Evolutionary conservation across 352 stramenopile genomes (phyloP), one percentile per base, ranked within the genome.

Genomic region (Phytophthora crassamura): DNA sequence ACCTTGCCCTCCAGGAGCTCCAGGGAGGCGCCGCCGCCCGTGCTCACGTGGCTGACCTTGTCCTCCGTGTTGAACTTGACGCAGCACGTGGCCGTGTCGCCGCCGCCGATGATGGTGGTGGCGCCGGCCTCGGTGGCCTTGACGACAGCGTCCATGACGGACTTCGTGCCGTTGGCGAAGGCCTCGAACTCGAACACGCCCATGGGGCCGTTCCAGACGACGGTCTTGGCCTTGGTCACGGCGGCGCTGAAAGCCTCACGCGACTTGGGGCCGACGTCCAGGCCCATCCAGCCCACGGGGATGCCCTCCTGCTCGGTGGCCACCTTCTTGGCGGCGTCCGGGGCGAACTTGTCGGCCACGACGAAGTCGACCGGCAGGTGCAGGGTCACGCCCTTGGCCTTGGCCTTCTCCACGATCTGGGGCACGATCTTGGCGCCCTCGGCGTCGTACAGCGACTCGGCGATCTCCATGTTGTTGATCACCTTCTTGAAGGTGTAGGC

Each of bases 401-500:
- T 93, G 7, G 98, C 98, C 81, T 99, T 98, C 64, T 98, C 96
- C 55, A 99, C 90, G 30, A 99, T 91, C 38, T 94, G 79, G 15
- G 82, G 72, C 10, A 94, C 90, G 43, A 97, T 96, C 76, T 95
- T 93, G 41, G 82, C 77, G 15, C 84, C 83, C 41, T 95, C 88
- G 1, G 88, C 87, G 54, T 98, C 91, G 69, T 98, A 95, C 30
- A 99, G 80, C 51, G 91, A 98, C 34, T 81, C 86, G 49, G 97
- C 98, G 67, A 99, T 98, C 70, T 97, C 81, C 77, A 96, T 97
- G 66, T 98, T 96, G 65, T 98, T 97, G 55, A 98, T 76, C 52
- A 98, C 97, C 84, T 99, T 99, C 80, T 99, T 99, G 84, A 99
- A 99, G n/a, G 98, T 99, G 80, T 99, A 99, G 59, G 98, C 98